phyloP scores from a whole-genome alignment of 768 basidiomycete species.

The Kwoniella dendrophila region DNA sequence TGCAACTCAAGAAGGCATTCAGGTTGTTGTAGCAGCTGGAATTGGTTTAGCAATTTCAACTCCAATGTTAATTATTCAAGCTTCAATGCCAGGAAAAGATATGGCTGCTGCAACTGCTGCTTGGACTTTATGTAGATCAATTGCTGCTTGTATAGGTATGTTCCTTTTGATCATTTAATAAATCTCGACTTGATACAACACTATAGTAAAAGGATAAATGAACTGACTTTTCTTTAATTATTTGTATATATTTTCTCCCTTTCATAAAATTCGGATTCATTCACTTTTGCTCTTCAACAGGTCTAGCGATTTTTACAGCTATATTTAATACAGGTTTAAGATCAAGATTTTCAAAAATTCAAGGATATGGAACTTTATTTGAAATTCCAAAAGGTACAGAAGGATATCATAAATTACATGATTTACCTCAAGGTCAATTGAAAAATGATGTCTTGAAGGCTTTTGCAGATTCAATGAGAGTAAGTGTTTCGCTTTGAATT shows the following conservation, averaged over 20 bases:
- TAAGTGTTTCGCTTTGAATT: slow-evolving; percentile 15
- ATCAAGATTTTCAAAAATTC: slow-evolving; percentile 36
- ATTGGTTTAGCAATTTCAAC: slow-evolving; percentile 45
- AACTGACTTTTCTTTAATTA: too few species aligned
- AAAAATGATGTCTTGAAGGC: slow-evolving; percentile 45
- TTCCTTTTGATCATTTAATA: background rate
- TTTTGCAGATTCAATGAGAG: slow-evolving; percentile 47
- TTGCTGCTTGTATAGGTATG: slow-evolving; percentile 46
- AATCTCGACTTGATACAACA: too few species aligned
- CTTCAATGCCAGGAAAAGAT: slow-evolving; percentile 51
- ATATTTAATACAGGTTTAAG: slow-evolving; percentile 41
- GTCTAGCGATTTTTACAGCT: slow-evolving; percentile 40
- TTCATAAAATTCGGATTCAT: too few species aligned
- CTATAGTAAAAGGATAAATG: too few species aligned
- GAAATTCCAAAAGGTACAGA: slow-evolving; percentile 26
- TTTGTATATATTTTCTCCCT: too few species aligned
- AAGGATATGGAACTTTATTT: slow-evolving; percentile 44
- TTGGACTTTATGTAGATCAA: slow-evolving; percentile 43
- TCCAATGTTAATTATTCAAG: slow-evolving; percentile 50
- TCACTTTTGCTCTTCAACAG: too few species aligned
- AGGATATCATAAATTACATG: slow-evolving; percentile 43
- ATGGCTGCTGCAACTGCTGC: slow-evolving; percentile 53
- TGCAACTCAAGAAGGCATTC: slow-evolving; percentile 37
- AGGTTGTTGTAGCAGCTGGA: slow-evolving; percentile 37
- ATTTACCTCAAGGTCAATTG: slow-evolving; percentile 43